Conservation (phyloP, 495 filamentous ascomycete species). For the Talaromyces adpressus region DNA sequence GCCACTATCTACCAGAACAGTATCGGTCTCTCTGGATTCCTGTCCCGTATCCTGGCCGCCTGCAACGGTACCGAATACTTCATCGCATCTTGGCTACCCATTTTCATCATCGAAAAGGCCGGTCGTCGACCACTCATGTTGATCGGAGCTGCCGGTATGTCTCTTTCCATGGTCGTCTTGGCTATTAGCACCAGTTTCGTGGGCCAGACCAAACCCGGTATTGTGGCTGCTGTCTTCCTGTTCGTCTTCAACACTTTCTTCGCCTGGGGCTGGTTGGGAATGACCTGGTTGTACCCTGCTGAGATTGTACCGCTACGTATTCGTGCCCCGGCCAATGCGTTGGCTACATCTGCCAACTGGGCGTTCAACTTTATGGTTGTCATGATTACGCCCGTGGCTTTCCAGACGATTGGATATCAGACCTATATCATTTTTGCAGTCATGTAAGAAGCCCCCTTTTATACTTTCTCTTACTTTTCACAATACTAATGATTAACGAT, state of each 20-base stretch:
- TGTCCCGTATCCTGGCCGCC: constrained; percentile 62
- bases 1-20: constrained; percentile 55
- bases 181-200: constrained; percentile 38
- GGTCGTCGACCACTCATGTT: constrained; percentile 69
- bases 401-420: constrained; percentile 57
- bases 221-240: constrained; percentile 52
- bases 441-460: constrained; percentile 41
- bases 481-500: not conserved
- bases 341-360: constrained; percentile 52
- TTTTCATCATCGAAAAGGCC: constrained; percentile 62
- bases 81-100: constrained; percentile 61
- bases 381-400: constrained; percentile 66
- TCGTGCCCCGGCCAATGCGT: constrained; percentile 65
- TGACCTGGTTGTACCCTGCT: constrained; percentile 70
- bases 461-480: constrained; percentile 9
- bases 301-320: constrained; percentile 69
- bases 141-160: constrained; percentile 64
- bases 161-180: constrained; percentile 59
- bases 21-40: constrained; percentile 45
- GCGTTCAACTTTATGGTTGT: constrained; percentile 54
- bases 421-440: constrained; percentile 78
- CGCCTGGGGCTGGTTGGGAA: constrained; percentile 69
- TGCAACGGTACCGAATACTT: constrained; percentile 72
- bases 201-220: constrained; percentile 32
- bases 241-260: constrained; percentile 77